Evolutionary conservation across 2,329 filamentous ascomycete genomes (phyloP), one percentile per base, ranked within the genome.

Genomic region (Xylariomycetidae sp.): DNA sequence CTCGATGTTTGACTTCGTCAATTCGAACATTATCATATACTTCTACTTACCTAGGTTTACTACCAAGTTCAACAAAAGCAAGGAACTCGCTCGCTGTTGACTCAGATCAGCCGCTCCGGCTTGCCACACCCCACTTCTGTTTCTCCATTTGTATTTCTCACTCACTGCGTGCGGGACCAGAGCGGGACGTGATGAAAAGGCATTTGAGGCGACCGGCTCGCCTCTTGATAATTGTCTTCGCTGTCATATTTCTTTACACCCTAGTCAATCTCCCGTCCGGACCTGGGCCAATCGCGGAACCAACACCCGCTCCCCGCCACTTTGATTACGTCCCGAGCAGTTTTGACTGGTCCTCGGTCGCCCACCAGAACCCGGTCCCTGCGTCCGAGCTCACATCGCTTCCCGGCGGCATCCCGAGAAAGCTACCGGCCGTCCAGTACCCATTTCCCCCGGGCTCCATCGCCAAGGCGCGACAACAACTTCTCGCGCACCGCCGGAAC

Each of bases 401-500:
- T 16, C 42, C 40, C 9, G 30, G 29, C 15, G 40, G 42, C 16
- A 27, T 12, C 13, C 37, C 40, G 5, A 31, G 20, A 20, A 31
- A 34, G 7, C 16, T 42, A 15, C 42, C 42, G 1, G 23, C 9
- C 16, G 33, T 42, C 9, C 42, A 42, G 18, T 23, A 34, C 17
- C 27, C 12, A 2, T 40, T 45, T 13, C 30, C 15, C 10, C n/a
- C 16, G 20, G n/a, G n/a, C 20, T 8, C 8, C 8, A 23, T 23
- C 20, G 20, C 8, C 8, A 26, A 20, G 29, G 19, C 19, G 30
- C 27, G 31, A 23, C 31, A 25, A 16, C 25, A 37, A 6, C 25
- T 38, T n/a, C 46, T 48, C 3, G 27, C 37, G 3, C 26, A 46
- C 19, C 41, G 51, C 6, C 39, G 38, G 12, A 50, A 50, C 11